Percentiles rank a stretch among this genome's conserved stretches.
phyloP scores from a whole-genome alignment of 2,329 filamentous ascomycete genomes.

The Microdochium paspali region DNA sequence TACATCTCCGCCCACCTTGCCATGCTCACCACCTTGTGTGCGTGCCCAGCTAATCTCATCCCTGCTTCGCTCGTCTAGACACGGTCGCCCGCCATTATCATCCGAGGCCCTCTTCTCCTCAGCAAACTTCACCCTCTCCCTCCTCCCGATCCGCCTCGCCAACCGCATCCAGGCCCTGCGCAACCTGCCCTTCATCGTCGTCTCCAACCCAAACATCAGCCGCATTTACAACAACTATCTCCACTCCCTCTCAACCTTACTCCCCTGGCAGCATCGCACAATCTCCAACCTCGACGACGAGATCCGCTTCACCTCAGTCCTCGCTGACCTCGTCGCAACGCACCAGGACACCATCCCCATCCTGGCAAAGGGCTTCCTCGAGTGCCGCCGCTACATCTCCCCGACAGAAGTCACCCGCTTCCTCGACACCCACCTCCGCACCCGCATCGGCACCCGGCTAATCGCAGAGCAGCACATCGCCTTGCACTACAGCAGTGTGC shows the following conservation, averaged over 20 bases:
- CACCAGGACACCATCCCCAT: conserved; percentile 92
- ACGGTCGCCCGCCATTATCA: conserved; percentile 77
- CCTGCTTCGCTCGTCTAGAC: conserved; percentile 26
- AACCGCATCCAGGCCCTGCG: conserved; percentile 88
- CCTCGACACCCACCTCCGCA: conserved; percentile 85
- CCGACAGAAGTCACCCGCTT: conserved; percentile 79
- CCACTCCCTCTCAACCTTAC: conserved; percentile 80
- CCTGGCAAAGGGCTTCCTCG: conserved; percentile 83
- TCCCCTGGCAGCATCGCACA: conserved; percentile 64
- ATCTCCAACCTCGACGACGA: conserved; percentile 79
- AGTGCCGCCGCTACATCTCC: conserved; percentile 84
- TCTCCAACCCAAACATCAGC: conserved; percentile 92
- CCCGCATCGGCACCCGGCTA: conserved; percentile 85
- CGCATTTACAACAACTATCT: conserved; percentile 95
- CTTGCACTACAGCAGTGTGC: conserved; percentile 63
- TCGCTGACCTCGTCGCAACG: conserved; percentile 90
- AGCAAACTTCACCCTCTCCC: conserved; percentile 89
- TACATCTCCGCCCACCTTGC: conserved; percentile 27
- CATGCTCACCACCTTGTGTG: background rate
- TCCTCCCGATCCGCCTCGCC: conserved; percentile 84
- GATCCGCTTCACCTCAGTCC: conserved; percentile 81
- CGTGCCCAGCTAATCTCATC: background rate
- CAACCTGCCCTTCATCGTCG: conserved; percentile 93
- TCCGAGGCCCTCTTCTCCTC: conserved; percentile 74
- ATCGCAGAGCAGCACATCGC: conserved; percentile 97